phyloP scores from a whole-genome alignment of 2,329 filamentous ascomycete genomes.

The Meredithiella fracta region DNA sequence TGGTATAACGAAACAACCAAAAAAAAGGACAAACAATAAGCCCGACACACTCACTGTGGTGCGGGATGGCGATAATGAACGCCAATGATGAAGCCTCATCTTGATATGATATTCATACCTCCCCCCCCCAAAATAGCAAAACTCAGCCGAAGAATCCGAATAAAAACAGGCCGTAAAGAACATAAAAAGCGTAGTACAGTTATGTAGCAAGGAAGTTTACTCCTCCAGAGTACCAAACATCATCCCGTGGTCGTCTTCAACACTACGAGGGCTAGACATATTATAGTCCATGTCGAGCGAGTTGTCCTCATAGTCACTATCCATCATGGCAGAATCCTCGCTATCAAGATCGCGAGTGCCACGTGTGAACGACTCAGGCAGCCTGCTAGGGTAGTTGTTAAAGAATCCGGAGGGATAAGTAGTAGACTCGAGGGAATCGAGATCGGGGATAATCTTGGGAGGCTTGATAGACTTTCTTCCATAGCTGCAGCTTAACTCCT shows the following conservation, averaged over 20 bases:
- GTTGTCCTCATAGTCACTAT: slow-evolving; percentile 42
- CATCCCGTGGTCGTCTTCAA: slow-evolving; percentile 75
- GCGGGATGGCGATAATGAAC: background rate
- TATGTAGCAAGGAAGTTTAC: slow-evolving; percentile 13
- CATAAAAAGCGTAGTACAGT: background rate
- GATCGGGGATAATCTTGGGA: slow-evolving; percentile 45
- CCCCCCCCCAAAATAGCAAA: background rate
- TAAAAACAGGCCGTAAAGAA: slow-evolving; percentile 5
- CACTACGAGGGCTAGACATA: slow-evolving; percentile 47
- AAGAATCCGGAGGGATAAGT: slow-evolving; percentile 46
- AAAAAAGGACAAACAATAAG: background rate
- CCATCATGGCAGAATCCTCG: slow-evolving; percentile 52
- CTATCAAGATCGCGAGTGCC: slow-evolving; percentile 18
- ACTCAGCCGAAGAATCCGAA: slow-evolving; percentile 1
- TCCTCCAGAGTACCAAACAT: slow-evolving; percentile 97
- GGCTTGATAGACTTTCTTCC: slow-evolving; percentile 42
- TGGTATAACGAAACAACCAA: background rate
- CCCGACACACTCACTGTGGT: background rate
- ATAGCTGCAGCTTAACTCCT: slow-evolving; percentile 78
- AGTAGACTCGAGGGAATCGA: slow-evolving; percentile 55
- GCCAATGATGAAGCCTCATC: background rate
- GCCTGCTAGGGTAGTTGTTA: slow-evolving; percentile 43
- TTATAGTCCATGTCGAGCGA: slow-evolving; percentile 45
- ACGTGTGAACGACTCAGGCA: slow-evolving; percentile 50
- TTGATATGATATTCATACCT: background rate